phyloP scores from a whole-genome alignment of 768 basidiomycete species.

The Baorangia bicolor region DNA sequence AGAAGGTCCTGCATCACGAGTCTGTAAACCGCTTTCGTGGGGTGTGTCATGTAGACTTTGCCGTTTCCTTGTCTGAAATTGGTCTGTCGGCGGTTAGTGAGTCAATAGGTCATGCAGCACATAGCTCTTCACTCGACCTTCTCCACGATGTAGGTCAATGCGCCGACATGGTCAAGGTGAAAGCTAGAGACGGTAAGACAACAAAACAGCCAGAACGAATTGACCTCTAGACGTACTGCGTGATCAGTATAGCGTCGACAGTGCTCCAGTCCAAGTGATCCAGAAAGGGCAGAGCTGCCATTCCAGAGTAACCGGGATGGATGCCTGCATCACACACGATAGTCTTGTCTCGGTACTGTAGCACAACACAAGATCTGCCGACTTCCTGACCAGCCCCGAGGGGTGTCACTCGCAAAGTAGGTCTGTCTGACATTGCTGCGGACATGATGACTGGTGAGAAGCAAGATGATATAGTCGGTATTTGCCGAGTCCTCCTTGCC shows the following conservation, averaged over 20 bases:
- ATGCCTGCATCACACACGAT: conserved; percentile 95
- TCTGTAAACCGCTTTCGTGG: conserved; percentile 95
- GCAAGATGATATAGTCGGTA: too few relatives aligned
- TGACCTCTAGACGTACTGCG: conserved; percentile 65
- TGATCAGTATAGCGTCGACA: conserved; percentile 90
- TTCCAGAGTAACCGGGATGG: conserved; percentile 90
- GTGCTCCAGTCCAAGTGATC: conserved; percentile 97
- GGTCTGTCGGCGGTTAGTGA: conserved; percentile 54
- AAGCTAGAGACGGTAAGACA: conserved; percentile 52
- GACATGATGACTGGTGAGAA: background rate
- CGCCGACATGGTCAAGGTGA: conserved; percentile 95
- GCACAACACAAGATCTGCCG: conserved; percentile 91
- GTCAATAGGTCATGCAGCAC: background rate
- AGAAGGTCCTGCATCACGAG: conserved; percentile 99
- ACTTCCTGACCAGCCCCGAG: conserved; percentile 97
- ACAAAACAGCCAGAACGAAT: background rate
- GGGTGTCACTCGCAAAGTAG: conserved; percentile 76
- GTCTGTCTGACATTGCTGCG: conserved; percentile 45
- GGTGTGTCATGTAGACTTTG: conserved; percentile 98
- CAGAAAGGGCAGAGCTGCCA: conserved; percentile 91
- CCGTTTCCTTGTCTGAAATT: conserved; percentile 95
- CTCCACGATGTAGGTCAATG: conserved; percentile 93
- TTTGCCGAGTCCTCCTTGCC: conserved; percentile 14
- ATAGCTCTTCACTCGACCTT: conserved; percentile 53
- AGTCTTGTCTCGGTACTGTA: conserved; percentile 87